Evolutionary conservation across 2,329 filamentous ascomycete genomes (phyloP).

Genomic region (Calonectria crousiana): DNA sequence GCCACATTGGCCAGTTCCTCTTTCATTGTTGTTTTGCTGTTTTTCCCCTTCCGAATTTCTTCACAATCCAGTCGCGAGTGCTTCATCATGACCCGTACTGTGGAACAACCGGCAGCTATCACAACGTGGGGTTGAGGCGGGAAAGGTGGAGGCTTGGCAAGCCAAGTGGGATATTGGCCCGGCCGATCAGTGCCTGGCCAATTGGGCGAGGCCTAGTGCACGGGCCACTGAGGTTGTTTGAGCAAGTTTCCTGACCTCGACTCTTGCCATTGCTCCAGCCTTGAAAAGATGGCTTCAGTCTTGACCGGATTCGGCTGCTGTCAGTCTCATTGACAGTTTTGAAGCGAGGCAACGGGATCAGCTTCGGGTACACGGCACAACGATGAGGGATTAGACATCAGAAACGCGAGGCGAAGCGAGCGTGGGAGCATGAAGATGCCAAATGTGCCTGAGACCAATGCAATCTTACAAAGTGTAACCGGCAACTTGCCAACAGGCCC

Average conservation of each 20-base stretch:
- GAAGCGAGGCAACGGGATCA: neutral
- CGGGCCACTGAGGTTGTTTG: conserved; percentile 51
- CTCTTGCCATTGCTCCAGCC: conserved; percentile 8
- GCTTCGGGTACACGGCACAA: conserved; percentile 17
- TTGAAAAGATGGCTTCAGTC: neutral
- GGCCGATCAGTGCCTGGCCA: conserved; percentile 29
- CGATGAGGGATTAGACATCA: neutral
- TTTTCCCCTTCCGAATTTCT: too few species aligned
- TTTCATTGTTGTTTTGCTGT: neutral
- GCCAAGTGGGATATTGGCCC: conserved; percentile 30
- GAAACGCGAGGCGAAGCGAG: neutral
- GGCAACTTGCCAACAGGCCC: neutral
- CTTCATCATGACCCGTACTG: neutral
- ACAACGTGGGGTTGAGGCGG: conserved; percentile 13
- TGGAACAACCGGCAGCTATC: conserved; percentile 14
- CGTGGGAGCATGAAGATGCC: neutral
- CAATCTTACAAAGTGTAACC: conserved; percentile 4
- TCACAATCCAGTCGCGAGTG: neutral
- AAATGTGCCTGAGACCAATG: neutral
- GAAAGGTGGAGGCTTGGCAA: conserved; percentile 18
- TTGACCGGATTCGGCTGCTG: conserved; percentile 12
- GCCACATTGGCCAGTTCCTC: neutral
- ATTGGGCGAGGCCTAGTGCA: conserved; percentile 28
- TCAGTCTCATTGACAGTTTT: neutral
- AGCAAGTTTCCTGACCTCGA: conserved; percentile 50